Evolutionary conservation across 2,329 filamentous ascomycete species (phyloP).

Genomic region (Fusarium incarnatum): DNA sequence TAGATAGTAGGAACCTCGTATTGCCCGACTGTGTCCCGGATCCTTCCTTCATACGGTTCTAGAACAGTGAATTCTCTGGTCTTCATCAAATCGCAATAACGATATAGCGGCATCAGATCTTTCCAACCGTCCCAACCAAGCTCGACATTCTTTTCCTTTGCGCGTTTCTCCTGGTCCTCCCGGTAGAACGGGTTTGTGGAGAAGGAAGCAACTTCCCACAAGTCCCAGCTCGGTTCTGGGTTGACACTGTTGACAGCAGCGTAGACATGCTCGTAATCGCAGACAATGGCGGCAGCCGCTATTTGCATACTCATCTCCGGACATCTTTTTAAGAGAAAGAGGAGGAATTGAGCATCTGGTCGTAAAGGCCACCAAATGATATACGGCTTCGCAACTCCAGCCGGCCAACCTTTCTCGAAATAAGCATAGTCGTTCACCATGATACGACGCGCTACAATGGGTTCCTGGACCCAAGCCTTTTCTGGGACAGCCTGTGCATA

Average conservation of each 20-base stretch:
- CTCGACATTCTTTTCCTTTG: background rate
- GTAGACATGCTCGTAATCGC: background rate
- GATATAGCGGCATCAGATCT: background rate
- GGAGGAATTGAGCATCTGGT: background rate
- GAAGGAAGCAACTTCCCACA: background rate
- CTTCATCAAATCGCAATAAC: background rate
- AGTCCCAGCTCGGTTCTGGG: background rate
- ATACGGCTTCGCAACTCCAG: background rate
- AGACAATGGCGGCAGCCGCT: background rate
- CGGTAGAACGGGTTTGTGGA: background rate
- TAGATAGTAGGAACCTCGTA: rapidly evolving
- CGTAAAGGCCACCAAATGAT: background rate
- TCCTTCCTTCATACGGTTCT: background rate
- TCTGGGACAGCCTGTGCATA: background rate
- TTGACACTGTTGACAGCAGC: too few species aligned
- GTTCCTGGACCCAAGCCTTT: background rate
- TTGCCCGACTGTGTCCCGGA: background rate
- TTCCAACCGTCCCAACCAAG: too few species aligned
- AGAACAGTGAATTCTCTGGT: background rate
- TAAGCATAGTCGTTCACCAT: background rate
- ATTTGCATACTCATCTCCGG: rapidly evolving
- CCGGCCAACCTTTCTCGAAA: background rate
- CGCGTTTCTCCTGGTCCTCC: background rate
- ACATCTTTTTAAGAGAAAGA: background rate
- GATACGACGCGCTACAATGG: background rate